A percentile compares a stretch with the other conserved stretches of the same genome.
These are phyloP conservation scores for Xylariaceae sp. DNA, from an alignment of 2,329 filamentous ascomycete genomes.

Conservation along the genomic window DNA sequence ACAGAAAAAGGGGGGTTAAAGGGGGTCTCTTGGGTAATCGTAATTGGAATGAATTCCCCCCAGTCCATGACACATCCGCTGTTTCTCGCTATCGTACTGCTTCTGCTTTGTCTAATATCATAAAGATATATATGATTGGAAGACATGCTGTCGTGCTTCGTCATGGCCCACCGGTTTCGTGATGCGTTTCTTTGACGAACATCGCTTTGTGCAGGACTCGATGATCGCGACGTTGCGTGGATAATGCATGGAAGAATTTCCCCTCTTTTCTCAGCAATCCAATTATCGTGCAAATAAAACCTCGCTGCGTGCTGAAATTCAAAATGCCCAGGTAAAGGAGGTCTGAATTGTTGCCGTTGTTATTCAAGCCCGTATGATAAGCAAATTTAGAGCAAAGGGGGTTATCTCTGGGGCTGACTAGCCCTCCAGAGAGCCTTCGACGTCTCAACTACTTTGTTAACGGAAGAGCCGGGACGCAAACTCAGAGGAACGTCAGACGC, in stretches of 20 bases:
- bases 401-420: constrained; percentile 29
- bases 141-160: background rate
- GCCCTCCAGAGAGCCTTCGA: constrained; percentile 58
- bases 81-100: constrained; percentile 5
- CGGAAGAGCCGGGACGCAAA: constrained; percentile 50
- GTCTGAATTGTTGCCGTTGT: background rate
- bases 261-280: background rate
- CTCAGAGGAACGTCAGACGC: constrained; percentile 42
- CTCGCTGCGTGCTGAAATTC: constrained; percentile 5
- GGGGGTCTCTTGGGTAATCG: background rate
- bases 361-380: constrained; percentile 13
- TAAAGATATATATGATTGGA: background rate
- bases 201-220: background rate
- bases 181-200: background rate
- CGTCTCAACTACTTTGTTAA: constrained; percentile 56
- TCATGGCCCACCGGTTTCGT: background rate
- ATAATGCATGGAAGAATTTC: constrained; percentile 8
- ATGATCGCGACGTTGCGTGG: background rate
- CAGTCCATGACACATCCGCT: constrained; percentile 5
- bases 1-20: background rate
- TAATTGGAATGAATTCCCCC: background rate
- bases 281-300: background rate
- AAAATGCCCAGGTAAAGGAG: constrained; percentile 1
- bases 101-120: background rate
- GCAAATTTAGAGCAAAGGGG: background rate